phyloP scores from a whole-genome alignment of 176 grass and related monocot species.

The Cocos nucifera region DNA sequence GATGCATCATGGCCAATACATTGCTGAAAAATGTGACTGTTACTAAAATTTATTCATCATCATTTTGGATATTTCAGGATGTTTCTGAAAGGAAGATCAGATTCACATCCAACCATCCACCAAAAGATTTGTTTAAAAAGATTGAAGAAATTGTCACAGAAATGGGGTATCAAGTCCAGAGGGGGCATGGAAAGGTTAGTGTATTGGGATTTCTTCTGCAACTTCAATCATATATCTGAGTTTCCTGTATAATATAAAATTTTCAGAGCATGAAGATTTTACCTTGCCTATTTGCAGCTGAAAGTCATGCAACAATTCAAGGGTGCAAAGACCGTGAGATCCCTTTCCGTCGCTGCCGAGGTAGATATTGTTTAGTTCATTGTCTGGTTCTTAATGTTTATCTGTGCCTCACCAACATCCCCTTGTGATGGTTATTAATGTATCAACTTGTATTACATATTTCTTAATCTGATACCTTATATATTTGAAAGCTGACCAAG shows the following conservation, averaged over 20 bases:
- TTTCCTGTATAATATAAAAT: too few species aligned
- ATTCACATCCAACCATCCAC: constrained; percentile 79
- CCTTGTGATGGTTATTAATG: too few species aligned
- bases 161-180: constrained; percentile 71
- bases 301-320: constrained; percentile 59
- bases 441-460: too few species aligned
- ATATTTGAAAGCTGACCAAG: too few species aligned
- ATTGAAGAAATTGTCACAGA: constrained; percentile 53
- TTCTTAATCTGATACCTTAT: too few species aligned
- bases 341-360: constrained; percentile 56
- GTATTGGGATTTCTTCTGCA: background rate
- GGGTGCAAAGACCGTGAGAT: constrained; percentile 29
- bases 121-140: constrained; percentile 74
- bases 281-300: constrained; percentile 28
- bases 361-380: constrained; percentile 20
- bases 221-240: too few species aligned
- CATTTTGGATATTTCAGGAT: background rate
- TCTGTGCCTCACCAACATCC: too few species aligned
- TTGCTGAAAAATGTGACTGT: too few species aligned
- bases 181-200: constrained; percentile 58
- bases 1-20: too few species aligned
- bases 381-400: background rate
- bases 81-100: constrained; percentile 36
- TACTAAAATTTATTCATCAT: background rate
- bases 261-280: too few species aligned